These are phyloP conservation scores for Backusella tarrabulga DNA, from an alignment of 192 early-diverging fungal species.

Conservation along the genomic window DNA sequence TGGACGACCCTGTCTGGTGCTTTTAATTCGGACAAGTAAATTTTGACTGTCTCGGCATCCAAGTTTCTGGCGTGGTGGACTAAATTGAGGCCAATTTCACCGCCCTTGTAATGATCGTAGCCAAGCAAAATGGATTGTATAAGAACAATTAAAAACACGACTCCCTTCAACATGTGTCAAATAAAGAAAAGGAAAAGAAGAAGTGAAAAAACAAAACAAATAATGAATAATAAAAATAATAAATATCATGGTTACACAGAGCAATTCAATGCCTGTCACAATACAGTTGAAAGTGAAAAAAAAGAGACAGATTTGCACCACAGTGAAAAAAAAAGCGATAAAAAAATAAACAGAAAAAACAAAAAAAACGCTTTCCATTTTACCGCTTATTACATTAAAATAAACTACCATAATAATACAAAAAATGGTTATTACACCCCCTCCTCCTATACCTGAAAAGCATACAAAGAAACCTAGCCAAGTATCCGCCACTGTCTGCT, in stretches of 20 bases:
- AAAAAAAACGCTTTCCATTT: neutral
- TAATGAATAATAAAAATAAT: neutral
- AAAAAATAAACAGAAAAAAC: neutral
- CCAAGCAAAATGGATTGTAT: conserved; percentile 29
- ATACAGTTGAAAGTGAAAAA: too few relatives aligned
- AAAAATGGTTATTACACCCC: conserved; percentile 3
- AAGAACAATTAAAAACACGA: conserved; percentile 17
- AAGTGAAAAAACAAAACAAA: neutral
- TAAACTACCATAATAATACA: neutral
- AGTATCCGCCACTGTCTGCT: conserved; percentile 62
- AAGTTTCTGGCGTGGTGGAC: conserved; percentile 33
- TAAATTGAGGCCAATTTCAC: conserved; percentile 20
- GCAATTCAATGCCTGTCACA: too few relatives aligned
- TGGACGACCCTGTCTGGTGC: conserved; percentile 21
- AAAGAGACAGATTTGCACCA: too few relatives aligned
- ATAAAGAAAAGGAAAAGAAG: neutral
- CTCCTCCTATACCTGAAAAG: neutral
- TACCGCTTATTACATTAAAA: neutral
- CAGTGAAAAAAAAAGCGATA: too few relatives aligned
- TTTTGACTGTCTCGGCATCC: conserved; percentile 24
- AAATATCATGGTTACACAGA: too few relatives aligned
- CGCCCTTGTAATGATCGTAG: conserved; percentile 36
- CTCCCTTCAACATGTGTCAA: neutral
- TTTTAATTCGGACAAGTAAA: conserved; percentile 18
- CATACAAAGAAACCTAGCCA: neutral